These are phyloP conservation scores for Paecilomyces sp. DNA, from an alignment of 2,329 filamentous ascomycete species.

Conservation along the genomic window DNA sequence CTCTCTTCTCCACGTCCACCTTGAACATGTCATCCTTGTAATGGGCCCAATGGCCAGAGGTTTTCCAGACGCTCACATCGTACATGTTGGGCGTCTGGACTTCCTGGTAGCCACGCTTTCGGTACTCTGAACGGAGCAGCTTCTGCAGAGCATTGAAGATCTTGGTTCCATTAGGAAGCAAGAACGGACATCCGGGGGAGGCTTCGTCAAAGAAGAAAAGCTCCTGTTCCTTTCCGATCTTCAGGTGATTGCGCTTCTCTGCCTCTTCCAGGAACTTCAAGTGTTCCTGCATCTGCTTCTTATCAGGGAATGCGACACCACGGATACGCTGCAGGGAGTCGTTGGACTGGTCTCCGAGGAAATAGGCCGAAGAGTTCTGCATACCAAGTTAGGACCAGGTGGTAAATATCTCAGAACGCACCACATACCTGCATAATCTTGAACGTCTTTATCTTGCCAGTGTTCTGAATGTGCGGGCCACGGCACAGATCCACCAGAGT, in stretches of 20 bases:
- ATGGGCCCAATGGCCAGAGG: slow-evolving; percentile 87
- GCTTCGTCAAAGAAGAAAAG: slow-evolving; percentile 94
- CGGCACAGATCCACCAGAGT: slow-evolving; percentile 92
- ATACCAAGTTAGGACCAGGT: slow-evolving; percentile 18
- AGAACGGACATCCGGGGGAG: slow-evolving; percentile 90
- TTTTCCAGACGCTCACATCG: slow-evolving; percentile 88
- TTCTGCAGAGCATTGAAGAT: slow-evolving; percentile 86
- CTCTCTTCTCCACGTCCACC: slow-evolving; percentile 73
- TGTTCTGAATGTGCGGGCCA: slow-evolving; percentile 90
- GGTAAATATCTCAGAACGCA: neutral
- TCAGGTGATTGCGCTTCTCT: slow-evolving; percentile 92
- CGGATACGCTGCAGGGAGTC: slow-evolving; percentile 96
- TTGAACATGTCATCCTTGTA: slow-evolving; percentile 96
- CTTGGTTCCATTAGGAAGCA: slow-evolving; percentile 82
- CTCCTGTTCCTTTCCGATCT: slow-evolving; percentile 91
- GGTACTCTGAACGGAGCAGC: slow-evolving; percentile 81
- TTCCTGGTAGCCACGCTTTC: slow-evolving; percentile 87
- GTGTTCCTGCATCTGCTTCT: slow-evolving; percentile 89
- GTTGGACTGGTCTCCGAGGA: slow-evolving; percentile 87
- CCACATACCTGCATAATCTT: slow-evolving; percentile 68
- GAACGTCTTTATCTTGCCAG: slow-evolving; percentile 89
- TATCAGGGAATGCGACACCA: slow-evolving; percentile 93
- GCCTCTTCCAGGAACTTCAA: slow-evolving; percentile 94
- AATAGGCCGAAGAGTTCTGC: slow-evolving; percentile 73
- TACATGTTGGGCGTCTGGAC: slow-evolving; percentile 97